Evolutionary conservation across 805 yeast genomes (phyloP), one percentile per base, ranked within the genome.

Genomic region (Martiniozyma abietophila): DNA sequence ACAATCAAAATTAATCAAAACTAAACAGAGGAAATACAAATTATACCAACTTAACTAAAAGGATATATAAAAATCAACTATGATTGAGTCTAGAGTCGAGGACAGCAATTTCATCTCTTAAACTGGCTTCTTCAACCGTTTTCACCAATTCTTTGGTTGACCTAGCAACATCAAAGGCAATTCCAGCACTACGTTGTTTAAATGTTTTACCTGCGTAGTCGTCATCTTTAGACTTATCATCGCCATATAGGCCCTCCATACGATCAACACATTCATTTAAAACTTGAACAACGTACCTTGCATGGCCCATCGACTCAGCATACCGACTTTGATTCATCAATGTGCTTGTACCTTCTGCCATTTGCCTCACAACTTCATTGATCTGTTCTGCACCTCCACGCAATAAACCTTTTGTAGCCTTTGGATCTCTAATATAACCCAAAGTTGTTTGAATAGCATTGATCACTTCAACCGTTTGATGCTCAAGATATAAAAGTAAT

Each of bases 81-180:
- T 29, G 29, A 16, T 34, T 34, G 20, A 77, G 53, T 45, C 80
- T 70, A 9, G 84, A 76, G 58, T 85, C 88, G 45, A 85, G 67
- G 44, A 78, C 76, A 4, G 77, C 86, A 48, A 88, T 81, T 49
- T 86, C 95, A 45, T 80, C 88, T 49, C 80, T 80, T 48, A 88
- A 63, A 50, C 88, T 80, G 17, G 95, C 95, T 53, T 88, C 96
- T 54, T 89, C 96, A 5, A 89, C 96, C 1, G 95, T 83, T 61
- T 88, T 88, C 15, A 89, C 97, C 51, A 89, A 69, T 57, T 89
- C 97, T 56, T 88, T 89, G 5, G 96, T 89, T 56, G 94, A 81
- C 58, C 89, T 86, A 17, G 96, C 96, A 60, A 89, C 83, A 55
- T 89, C 97, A 61, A 86, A 89, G 19, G 95, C 89, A 46, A 88